Conservation (phyloP, 2,329 filamentous ascomycete species). For the Trichophyton benhamiae region DNA sequence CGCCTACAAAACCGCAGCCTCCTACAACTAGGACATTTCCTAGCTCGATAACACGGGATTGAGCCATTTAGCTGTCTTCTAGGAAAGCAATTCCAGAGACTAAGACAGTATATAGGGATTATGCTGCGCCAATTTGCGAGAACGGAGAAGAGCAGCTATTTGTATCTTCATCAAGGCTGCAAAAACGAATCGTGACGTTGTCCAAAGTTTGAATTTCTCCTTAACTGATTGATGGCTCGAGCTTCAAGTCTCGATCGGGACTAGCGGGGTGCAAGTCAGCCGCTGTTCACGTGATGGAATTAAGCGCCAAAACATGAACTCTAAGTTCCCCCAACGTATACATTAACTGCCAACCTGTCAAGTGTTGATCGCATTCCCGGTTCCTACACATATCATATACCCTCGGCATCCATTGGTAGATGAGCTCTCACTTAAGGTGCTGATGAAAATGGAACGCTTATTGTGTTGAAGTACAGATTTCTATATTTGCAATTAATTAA, state of each 20-base stretch:
- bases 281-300: not conserved
- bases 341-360: too few species aligned
- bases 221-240: not conserved
- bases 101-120: not conserved
- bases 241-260: not conserved
- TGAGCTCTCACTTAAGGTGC: too few species aligned
- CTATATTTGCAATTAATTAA: too few species aligned
- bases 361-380: too few species aligned
- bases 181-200: not conserved
- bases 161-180: not conserved
- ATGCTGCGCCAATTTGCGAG: too few species aligned
- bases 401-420: too few species aligned
- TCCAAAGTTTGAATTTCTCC: not conserved
- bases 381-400: too few species aligned
- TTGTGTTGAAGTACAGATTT: too few species aligned
- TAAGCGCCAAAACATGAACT: not conserved
- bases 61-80: not conserved
- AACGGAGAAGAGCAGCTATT: not conserved
- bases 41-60: conserved; percentile 32
- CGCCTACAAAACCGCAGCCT: conserved; percentile 73
- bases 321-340: too few species aligned
- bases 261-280: not conserved
- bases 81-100: not conserved
- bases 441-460: too few species aligned
- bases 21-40: conserved; percentile 67